Evolutionary conservation across 192 early-diverging fungal species (phyloP).

Genomic region (Linnemannia hyalina): DNA sequence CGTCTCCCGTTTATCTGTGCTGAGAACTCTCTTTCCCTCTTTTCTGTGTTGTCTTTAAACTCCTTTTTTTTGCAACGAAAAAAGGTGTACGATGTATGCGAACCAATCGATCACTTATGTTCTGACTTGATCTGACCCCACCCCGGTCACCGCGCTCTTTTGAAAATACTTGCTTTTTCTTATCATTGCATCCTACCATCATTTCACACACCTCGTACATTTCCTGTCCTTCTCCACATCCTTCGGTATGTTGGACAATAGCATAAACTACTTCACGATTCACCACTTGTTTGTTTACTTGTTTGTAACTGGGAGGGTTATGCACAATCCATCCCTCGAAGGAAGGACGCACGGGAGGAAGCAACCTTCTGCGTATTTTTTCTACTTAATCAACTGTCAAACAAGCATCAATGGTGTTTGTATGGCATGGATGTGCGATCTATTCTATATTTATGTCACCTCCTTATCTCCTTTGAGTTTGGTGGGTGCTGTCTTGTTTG

Average conservation of each 20-base stretch:
- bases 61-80: too few relatives aligned
- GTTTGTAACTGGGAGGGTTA: not conserved
- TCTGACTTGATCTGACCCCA: not conserved
- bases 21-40: not conserved
- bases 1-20: not conserved
- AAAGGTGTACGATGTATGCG: not conserved
- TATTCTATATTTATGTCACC: not conserved
- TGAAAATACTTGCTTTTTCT: too few relatives aligned
- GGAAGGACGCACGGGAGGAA: not conserved
- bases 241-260: not conserved
- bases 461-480: slow-evolving; percentile 3
- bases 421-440: not conserved
- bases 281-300: not conserved
- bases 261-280: not conserved
- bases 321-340: not conserved
- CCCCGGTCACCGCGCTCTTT: too few relatives aligned
- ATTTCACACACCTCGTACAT: too few relatives aligned
- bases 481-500: not conserved
- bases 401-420: not conserved
- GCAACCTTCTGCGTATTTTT: not conserved
- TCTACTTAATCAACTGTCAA: not conserved
- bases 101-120: not conserved
- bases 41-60: too few relatives aligned
- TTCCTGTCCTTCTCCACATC: not conserved
- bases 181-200: too few relatives aligned